Evolutionary conservation across 257 asterid species (phyloP), one percentile per base, ranked within the genome.

Genomic region (Fraxinus americana): DNA sequence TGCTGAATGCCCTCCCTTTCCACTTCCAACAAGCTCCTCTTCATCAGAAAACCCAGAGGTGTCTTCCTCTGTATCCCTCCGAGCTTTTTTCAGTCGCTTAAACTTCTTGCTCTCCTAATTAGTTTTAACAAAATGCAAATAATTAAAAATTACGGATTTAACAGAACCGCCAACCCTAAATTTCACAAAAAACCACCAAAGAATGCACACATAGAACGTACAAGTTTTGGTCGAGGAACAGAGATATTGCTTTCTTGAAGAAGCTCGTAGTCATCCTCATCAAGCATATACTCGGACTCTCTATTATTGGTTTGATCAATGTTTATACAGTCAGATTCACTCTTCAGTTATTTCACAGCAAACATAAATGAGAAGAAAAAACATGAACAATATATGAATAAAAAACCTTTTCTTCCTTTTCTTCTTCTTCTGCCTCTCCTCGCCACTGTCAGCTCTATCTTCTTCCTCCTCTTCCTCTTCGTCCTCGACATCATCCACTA

Each of bases 251-350:
- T 91, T 81, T 95, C 99, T 87, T 95, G 94, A 68, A 95, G 97
- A 72, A 95, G 97, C 81, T 88, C 97, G 71, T 93, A 93, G 78
- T 95, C 98, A 85, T 95, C 99, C 75, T 90, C 99, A 74, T 95
- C 99, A 52, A 95, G 97, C 73, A 67, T 84, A 75, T 84, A 91
- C 84, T 90, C 93, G 1, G 96, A 87, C 75, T 89, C 98, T 87
- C 99, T 95, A 71, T 30, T 77, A 43, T 71, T 43, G 63, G 65
- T 29, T 35, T 23, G 25, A 75, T 23, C 5, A 65, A 75, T 68
- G 27, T 35, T n/a, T 59, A 70, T 17, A 68, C 73, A 65, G 57
- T 59, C 30, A 70, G 52, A 29, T n/a, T 23, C 29, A 30, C 14
- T 27, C 63, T 69, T 71, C 45, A 16, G 59, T 34, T 11, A 17